Evolutionary conservation across 2,329 filamentous ascomycete genomes (phyloP).

Genomic region (Trichoderma asperellum): DNA sequence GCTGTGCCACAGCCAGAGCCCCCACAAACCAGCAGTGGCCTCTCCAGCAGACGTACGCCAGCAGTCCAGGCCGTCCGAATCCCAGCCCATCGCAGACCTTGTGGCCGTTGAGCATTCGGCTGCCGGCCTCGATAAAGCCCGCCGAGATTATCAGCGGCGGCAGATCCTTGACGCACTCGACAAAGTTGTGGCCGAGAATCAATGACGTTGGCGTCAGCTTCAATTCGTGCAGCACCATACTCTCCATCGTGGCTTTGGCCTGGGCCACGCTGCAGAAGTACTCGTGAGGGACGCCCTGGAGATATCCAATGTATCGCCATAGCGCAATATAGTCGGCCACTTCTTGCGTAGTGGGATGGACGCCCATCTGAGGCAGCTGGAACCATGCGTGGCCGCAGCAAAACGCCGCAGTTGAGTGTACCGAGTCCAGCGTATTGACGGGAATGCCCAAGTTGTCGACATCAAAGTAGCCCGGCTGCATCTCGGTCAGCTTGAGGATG

Average conservation of each 20-base stretch:
- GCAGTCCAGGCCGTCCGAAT: conserved; percentile 39
- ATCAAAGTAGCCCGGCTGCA: conserved; percentile 63
- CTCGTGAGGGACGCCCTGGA: conserved; percentile 38
- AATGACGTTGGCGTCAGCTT: conserved; percentile 41
- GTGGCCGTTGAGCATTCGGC: conserved; percentile 45
- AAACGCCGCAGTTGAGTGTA: conserved; percentile 67
- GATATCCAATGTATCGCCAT: conserved; percentile 45
- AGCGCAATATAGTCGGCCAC: conserved; percentile 66
- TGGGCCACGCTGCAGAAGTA: conserved; percentile 34
- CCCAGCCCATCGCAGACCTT: conserved; percentile 43
- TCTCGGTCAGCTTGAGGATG: conserved; percentile 60
- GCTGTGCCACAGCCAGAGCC: conserved; percentile 37
- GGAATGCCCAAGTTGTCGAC: conserved; percentile 62
- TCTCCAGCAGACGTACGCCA: conserved; percentile 38
- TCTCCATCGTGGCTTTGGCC: conserved; percentile 43
- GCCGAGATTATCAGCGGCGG: conserved; percentile 43
- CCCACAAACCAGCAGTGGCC: conserved; percentile 41
- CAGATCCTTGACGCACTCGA: conserved; percentile 44
- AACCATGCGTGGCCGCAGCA: conserved; percentile 65
- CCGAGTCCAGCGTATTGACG: conserved; percentile 67
- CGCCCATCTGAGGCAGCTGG: conserved; percentile 65
- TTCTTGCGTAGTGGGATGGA: conserved; percentile 61
- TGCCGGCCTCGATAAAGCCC: conserved; percentile 44
- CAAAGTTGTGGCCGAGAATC: conserved; percentile 45
- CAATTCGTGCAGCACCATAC: conserved; percentile 42